phyloP scores from a whole-genome alignment of 164 flowering plant species.

The Piper longum region DNA sequence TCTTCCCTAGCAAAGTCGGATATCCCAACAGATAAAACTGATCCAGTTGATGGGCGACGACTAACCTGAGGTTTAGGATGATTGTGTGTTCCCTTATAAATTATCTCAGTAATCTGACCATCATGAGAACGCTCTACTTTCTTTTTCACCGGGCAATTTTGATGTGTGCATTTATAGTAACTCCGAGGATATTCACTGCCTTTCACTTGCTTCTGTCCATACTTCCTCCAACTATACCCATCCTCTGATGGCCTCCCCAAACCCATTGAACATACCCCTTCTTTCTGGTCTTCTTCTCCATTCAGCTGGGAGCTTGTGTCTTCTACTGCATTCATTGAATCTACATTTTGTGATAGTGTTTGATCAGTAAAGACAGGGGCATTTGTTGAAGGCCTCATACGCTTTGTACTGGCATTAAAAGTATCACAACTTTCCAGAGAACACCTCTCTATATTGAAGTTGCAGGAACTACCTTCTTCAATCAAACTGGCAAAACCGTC shows the following conservation, averaged over 20 bases:
- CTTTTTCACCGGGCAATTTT: conserved; percentile 62
- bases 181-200: conserved; percentile 81
- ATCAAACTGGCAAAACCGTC: conserved; percentile 20
- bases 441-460: conserved; percentile 9
- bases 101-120: conserved; percentile 68
- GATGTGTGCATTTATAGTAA: conserved; percentile 74
- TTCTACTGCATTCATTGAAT: conserved; percentile 15
- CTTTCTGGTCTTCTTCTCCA: conserved; percentile 33
- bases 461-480: conserved; percentile 11
- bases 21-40: conserved; percentile 18
- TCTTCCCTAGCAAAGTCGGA: conserved; percentile 31
- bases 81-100: conserved; percentile 62
- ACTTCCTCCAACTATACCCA: conserved; percentile 79
- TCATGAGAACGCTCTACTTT: conserved; percentile 66
- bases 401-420: conserved; percentile 10
- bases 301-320: conserved; percentile 11
- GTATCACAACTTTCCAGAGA: conserved; percentile 12
- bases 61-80: conserved; percentile 59
- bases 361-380: conserved; percentile 14
- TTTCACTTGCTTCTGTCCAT: conserved; percentile 87
- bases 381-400: conserved; percentile 7
- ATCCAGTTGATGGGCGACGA: conserved; percentile 33
- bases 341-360: conserved; percentile 12
- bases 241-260: conserved; percentile 44
- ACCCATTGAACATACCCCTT: conserved; percentile 16